Evolutionary conservation across 257 asterid genomes (phyloP).

Genomic region (Voacanga thouarsii): DNA sequence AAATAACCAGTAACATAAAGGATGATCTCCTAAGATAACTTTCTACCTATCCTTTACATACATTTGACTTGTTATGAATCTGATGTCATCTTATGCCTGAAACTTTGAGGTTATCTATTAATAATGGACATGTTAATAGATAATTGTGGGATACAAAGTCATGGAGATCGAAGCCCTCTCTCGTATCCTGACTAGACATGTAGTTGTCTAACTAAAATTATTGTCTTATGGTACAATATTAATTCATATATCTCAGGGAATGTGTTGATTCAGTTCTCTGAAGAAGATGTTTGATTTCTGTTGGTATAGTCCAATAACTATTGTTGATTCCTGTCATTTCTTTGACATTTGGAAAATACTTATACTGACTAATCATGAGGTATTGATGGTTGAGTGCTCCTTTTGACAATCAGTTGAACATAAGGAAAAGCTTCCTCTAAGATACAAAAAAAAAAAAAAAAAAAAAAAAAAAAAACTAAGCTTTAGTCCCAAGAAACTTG

Average conservation of each 20-base stretch:
- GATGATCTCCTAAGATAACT: not conserved
- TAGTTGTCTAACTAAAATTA: not conserved
- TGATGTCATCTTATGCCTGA: not conserved
- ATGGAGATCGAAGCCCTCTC: not conserved
- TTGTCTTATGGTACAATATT: not conserved
- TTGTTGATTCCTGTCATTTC: not conserved
- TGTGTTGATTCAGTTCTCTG: not conserved
- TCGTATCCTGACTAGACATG: not conserved
- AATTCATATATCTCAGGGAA: not conserved
- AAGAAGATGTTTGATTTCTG: not conserved
- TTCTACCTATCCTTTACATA: not conserved
- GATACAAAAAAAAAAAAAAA: too few species aligned
- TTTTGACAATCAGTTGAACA: not conserved
- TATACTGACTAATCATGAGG: not conserved
- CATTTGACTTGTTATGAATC: not conserved
- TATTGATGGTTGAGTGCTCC: not conserved
- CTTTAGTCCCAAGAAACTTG: too few species aligned
- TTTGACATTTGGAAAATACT: not conserved
- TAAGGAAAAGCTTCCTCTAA: not conserved
- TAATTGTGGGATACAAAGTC: not conserved
- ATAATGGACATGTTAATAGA: not conserved
- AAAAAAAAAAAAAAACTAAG: too few species aligned
- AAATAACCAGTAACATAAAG: not conserved
- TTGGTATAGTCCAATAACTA: not conserved
- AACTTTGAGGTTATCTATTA: not conserved